Evolutionary conservation across 2,329 filamentous ascomycete species (phyloP), one percentile per base, ranked within the genome.

Genomic region (Knufia petricola): DNA sequence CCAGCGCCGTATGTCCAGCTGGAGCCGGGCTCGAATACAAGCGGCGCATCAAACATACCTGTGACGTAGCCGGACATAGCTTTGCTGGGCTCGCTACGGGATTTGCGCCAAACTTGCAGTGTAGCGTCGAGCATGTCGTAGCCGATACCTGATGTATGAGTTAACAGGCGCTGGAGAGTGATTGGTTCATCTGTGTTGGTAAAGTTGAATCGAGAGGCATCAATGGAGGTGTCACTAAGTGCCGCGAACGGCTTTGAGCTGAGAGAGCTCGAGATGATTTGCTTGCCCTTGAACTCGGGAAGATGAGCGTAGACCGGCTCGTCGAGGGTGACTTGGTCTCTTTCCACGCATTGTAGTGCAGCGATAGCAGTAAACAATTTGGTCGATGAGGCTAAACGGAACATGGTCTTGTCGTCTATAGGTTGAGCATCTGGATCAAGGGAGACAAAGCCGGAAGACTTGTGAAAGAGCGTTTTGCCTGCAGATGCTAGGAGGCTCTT

Each of bases 21-120:
- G 20, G 72, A 69, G 0, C 81, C 80, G 0, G 82, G 81, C 53
- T 85, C 78, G 54, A 81, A 78, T 1, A 83, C 60, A 13, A 85
- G 61, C 1, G 80, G 76, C 13, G 65, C 55, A 41, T 63, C 59
- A 9, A 57, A 61, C 8, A 26, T 26, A 3, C 13, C 21, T 4
- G 21, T 24, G n/a, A 57, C 55, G 0, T 64, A 64, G 39, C 66
- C 66, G 3, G 61, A 55, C 13, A 42, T 26, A 13, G 39, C 9
- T 13, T 42, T 23, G 19, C 20, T 8, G 6, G 39, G 19, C 21
- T 42, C 39, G n/a, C 28, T 42, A 3, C 39, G 21, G 4, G 58
- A 60, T 19, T 58, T 49, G 3, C 67, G 65, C 71, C 71, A 77
- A 13, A 61, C 63, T 0, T 54, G 48, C 1, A 72, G 58, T 4